Base-by-base conservation (phyloP, 192 early-diverging fungal species). In the Mortierella claussenii region DNA sequence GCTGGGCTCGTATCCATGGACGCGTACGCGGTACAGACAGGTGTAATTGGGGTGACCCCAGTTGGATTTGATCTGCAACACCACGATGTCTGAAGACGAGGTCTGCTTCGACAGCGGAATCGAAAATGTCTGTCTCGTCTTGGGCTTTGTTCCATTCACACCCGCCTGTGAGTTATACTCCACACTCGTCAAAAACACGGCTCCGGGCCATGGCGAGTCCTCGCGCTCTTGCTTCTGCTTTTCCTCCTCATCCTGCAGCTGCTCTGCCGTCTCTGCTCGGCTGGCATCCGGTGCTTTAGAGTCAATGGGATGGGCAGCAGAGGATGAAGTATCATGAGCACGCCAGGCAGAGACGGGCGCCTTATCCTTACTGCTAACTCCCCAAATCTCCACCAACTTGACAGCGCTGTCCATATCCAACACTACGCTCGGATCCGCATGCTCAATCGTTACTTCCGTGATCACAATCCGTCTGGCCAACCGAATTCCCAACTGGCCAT, bases 11-110 rank as follows among this genome's bases (percentile, higher is more conserved):
- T 76, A 57, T 4, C 86, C 91, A 61, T 94, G 92, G 27, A 90
- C 87, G 26, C 91, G 87, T 47, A 94, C 83, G 45, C 92, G 87
- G 71, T 94, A 94, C 30, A 94, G 31, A 49, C 90, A 92, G 10
- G 92, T 94, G 64, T 90, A 87, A 12, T 84, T 76, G 26, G 83
- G 80, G 60, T 92, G 79, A 2, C 92, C 92, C 88, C 89, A 91
- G 75, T 94, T 94, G 46, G 81, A 85, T 20, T 79, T 81, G 56
- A 94, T 60, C 32, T 82, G 84, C 43, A 94, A 68, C 8, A 88
- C 78, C 13, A 91, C 69, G 8, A 82, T 65, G 0, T 61, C 55
- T 8, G 59, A 76, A 0, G 73, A 46, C 45, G 30, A 44, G 66
- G 30, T 83, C 79, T 61, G 88, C 69, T 44, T 74, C 34, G 76